Base-by-base conservation (phyloP, 1,284 basidiomycete species). In the Thecaphora thlaspeos region DNA sequence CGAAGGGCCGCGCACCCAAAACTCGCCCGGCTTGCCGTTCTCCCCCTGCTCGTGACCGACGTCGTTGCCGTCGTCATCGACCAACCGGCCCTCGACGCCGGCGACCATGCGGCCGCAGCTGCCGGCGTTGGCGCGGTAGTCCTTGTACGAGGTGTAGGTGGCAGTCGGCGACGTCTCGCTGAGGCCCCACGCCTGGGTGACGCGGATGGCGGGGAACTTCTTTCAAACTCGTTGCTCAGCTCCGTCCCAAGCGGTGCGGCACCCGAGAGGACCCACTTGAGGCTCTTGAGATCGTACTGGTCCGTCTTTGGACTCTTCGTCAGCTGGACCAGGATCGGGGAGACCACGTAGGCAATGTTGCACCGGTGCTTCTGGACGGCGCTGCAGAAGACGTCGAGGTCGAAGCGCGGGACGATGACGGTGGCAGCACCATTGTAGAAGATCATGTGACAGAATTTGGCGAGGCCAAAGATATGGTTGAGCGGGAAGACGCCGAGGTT, bases 201-300 rank as follows among this genome's bases (percentile, higher is more conserved):
- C 71, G 0, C 39, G 44, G 40, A 65, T 23, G 43, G 32, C 65
- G 0, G 61, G 70, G n/a, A 89, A 77, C 36, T 86, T 71, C 32
- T 81, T 78, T 82, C 77, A 30, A 88, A 76, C 61, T 84, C 82
- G 78, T 82, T 77, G 12, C 84, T 83, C 14, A 91, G 81, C 10
- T 84, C 82, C 0, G 81, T 80, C 1, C 87, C 85, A 7, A 92
- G 82, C 0, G 91, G 90, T 2, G 92, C 92, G 0, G 90, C 92
- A 5, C 89, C 91, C 1, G 85, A 88, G 63, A 86, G 82, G 43
- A 91, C 69, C 7, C 83, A 78, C 22, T 81, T 78, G 14, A 94
- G 74, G 1, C 83, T 83, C 4, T 81, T 83, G 45, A 92, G 59
- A 69, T 91, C 83, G 76, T 87, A 87, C 75, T 87, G 83, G 42